phyloP scores from a whole-genome alignment of 2,329 filamentous ascomycete genomes.

The Zalaria sp. region DNA sequence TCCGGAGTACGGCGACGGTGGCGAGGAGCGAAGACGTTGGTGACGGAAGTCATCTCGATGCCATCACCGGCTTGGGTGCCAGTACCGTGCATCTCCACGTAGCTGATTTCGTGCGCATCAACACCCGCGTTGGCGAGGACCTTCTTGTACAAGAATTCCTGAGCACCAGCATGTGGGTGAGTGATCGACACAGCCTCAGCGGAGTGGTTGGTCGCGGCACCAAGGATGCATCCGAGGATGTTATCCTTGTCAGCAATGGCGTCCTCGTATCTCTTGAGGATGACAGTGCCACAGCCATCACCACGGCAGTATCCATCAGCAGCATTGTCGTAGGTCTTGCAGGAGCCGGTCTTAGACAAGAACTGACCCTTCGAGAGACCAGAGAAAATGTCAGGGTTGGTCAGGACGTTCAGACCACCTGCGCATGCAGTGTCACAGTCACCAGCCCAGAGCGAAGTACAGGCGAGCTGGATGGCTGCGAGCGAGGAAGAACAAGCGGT shows the following conservation, averaged over 20 bases:
- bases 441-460: conserved; percentile 57
- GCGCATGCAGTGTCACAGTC: conserved; percentile 73
- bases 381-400: conserved; percentile 67
- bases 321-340: conserved; percentile 67
- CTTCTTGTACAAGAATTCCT: conserved; percentile 55
- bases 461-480: conserved; percentile 57
- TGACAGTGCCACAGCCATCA: conserved; percentile 59
- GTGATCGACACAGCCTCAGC: conserved; percentile 73
- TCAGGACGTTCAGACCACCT: conserved; percentile 64
- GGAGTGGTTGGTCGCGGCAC: conserved; percentile 67
- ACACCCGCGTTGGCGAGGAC: conserved; percentile 61
- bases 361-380: conserved; percentile 66
- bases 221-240: conserved; percentile 59
- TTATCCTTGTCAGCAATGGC: conserved; percentile 61
- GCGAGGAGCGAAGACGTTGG: conserved; percentile 45
- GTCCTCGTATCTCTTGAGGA: conserved; percentile 69
- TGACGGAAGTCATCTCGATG: conserved; percentile 68
- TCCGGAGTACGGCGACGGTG: conserved; percentile 34
- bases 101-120: conserved; percentile 63
- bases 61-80: conserved; percentile 76
- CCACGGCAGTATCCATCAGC: conserved; percentile 75
- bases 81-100: conserved; percentile 83
- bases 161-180: conserved; percentile 64
- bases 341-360: conserved; percentile 60
- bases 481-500: conserved; percentile 68